Evolutionary conservation across 2,329 filamentous ascomycete species (phyloP), one percentile per base, ranked within the genome.

Genomic region (Colletotrichum falcatum): DNA sequence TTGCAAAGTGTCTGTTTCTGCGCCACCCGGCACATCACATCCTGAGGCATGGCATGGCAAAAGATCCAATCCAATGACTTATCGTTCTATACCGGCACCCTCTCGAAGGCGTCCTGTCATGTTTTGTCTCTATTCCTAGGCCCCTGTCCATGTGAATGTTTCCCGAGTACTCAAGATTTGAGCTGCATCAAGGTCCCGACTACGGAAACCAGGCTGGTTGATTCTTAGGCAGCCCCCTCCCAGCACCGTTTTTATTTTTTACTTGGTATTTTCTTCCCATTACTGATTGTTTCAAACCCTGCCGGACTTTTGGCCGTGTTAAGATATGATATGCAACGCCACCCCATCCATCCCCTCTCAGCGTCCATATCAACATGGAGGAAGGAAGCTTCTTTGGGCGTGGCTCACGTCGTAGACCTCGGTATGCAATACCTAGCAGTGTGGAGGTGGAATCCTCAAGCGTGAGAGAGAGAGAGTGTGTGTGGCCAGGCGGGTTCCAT

Each of bases 1-100:
- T 55, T 66, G 39, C 26, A 63, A 30, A 42, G n/a, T n/a, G n/a
- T n/a, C 33, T 35, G 46, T 51, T 48, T 44, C 16, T 33, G 44
- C 37, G 60, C 49, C 49, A 49, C 44, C 39, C 39, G 48, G 42
- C 33, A 66, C 14, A 23, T 49, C 59, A 28, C 37, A 46, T 48
- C 26, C 39, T 48, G 39, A 46, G 30, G n/a, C 23, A 30, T 48
- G 64, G 23, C 37, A 37, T 55, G 48, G 58, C 56, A 49, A 28
- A 16, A 35, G 23, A 54, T 54, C 42, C 18, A 26, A n/a, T 5
- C 55, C 33, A 12, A 51, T 16, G 14, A 37, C 20, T 33, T 39
- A 18, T 37, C 28, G 33, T 46, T 51, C 16, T 26, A 16, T 42
- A 39, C 28, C 20, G 20, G 14, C 4, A 2, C n/a, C 20, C 23